Conservation (phyloP, 345 rosid species). For the Eucalyptus dawsonii region DNA sequence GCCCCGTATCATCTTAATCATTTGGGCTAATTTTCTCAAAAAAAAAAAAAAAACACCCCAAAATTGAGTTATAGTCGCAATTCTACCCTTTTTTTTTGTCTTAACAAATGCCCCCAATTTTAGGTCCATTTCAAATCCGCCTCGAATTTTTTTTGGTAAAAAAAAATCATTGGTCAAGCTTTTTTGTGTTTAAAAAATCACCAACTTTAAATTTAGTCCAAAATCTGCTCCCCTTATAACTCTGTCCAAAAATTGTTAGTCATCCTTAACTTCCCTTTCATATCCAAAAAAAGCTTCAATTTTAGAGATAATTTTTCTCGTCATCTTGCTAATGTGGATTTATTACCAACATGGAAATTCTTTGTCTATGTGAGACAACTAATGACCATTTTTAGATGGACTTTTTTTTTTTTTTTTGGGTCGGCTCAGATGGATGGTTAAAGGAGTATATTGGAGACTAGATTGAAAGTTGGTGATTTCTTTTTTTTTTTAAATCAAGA, state of each 20-base stretch:
- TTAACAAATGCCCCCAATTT: neutral
- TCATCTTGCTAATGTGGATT: neutral
- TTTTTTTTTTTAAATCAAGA: neutral
- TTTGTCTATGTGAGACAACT: neutral
- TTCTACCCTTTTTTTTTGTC: too few species aligned
- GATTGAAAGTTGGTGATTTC: neutral
- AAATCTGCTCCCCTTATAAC: accelerated
- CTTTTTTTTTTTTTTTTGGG: too few species aligned
- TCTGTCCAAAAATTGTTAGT: accelerated
- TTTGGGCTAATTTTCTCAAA: neutral
- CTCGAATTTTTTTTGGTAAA: neutral
- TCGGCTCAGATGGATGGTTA: neutral
- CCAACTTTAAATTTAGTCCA: neutral
- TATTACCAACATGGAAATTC: neutral
- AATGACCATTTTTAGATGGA: too few species aligned
- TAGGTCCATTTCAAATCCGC: neutral
- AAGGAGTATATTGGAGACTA: neutral
- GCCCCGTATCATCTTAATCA: neutral
- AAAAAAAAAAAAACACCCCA: too few species aligned
- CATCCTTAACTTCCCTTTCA: neutral
- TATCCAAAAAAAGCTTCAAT: too few species aligned
- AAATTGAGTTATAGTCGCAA: neutral
- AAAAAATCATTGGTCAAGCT: neutral
- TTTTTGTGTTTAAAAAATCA: too few species aligned
- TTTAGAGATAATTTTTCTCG: neutral